Conservation (phyloP, 208 protist species). For the Willaertia magna region DNA sequence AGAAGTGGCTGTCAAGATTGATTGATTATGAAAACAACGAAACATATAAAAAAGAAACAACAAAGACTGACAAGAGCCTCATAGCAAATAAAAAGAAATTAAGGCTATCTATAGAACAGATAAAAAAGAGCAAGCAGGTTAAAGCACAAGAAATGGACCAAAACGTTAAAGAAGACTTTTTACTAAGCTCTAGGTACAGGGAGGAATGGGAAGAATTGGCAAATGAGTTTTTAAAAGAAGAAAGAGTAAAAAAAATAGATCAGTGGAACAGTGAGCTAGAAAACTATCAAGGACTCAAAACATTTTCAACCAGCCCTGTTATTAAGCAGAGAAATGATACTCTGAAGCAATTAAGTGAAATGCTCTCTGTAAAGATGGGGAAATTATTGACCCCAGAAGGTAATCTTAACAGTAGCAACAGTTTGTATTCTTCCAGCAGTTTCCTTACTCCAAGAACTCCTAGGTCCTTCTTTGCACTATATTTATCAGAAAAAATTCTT, state of each 20-base stretch:
- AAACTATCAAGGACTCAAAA: neutral
- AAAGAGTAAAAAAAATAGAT: neutral
- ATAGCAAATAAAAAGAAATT: neutral
- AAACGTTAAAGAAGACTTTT: neutral
- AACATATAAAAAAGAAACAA: neutral
- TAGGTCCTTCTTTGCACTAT: neutral
- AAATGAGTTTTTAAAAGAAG: no score
- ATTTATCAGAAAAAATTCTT: neutral
- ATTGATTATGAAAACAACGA: neutral
- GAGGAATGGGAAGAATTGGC: neutral
- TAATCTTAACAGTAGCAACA: neutral
- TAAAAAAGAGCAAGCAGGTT: neutral
- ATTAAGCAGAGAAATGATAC: neutral
- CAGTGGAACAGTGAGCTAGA: neutral
- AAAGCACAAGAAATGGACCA: neutral
- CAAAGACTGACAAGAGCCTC: neutral
- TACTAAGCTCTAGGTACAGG: neutral
- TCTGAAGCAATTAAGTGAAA: neutral
- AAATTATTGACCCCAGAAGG: neutral
- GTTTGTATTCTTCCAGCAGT: neutral
- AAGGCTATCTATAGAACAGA: neutral
- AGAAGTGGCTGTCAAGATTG: neutral
- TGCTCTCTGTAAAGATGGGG: neutral
- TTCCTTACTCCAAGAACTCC: neutral
- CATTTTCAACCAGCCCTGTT: no score